Evolutionary conservation across 1,284 basidiomycete genomes (phyloP).

Genomic region (Apiotrichum montevideense): DNA sequence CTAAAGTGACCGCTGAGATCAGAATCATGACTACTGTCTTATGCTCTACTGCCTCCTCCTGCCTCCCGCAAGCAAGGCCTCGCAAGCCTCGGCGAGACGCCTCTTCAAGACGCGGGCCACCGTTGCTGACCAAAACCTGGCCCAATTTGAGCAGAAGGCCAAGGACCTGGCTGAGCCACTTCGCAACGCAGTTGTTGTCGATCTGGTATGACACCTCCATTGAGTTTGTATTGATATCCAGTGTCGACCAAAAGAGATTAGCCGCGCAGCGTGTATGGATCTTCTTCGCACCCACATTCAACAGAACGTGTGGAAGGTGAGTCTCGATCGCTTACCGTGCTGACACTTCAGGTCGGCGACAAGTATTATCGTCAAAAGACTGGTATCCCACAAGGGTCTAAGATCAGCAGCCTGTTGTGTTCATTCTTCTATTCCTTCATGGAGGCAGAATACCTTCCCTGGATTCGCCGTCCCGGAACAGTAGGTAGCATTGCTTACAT

Average conservation of each 20-base stretch:
- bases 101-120: constrained; percentile 35
- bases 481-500: constrained; percentile 49
- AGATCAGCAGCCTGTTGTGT: constrained; percentile 81
- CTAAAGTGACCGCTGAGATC: constrained; percentile 1
- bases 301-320: constrained; percentile 81
- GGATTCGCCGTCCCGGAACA: constrained; percentile 56
- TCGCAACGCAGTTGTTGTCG: constrained; percentile 74
- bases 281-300: constrained; percentile 83
- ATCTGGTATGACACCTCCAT: constrained; percentile 55
- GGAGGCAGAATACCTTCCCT: constrained; percentile 61
- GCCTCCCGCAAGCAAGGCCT: constrained; percentile 34
- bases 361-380: constrained; percentile 59
- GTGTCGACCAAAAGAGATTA: constrained; percentile 24
- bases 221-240: constrained; percentile 6
- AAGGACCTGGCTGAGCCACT: constrained; percentile 61
- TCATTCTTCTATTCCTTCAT: constrained; percentile 91
- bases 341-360: constrained; percentile 24
- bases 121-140: constrained; percentile 14
- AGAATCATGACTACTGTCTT: constrained; percentile 36
- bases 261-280: constrained; percentile 58
- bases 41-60: constrained; percentile 35
- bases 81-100: constrained; percentile 25
- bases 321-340: constrained; percentile 7
- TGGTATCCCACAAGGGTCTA: constrained; percentile 94
- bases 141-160: constrained; percentile 26